phyloP scores from a whole-genome alignment of 1,284 basidiomycete genomes.

The Cutaneotrichosporon cyanovorans region DNA sequence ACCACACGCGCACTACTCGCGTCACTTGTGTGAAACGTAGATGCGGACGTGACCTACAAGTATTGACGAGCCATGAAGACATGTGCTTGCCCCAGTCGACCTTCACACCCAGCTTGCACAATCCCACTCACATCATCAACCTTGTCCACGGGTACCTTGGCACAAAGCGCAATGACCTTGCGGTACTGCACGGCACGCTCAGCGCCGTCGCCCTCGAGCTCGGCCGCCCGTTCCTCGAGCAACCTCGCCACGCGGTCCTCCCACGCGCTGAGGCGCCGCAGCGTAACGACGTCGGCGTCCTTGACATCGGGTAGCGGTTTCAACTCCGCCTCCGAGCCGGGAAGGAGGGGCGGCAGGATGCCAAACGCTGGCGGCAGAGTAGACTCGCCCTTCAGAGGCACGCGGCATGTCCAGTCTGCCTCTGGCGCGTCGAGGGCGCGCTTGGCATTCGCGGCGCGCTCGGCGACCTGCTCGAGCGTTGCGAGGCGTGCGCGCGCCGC shows the following conservation, averaged over 20 bases:
- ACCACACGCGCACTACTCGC: too few species aligned
- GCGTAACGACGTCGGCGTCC: conserved; percentile 51
- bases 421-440: conserved; percentile 52
- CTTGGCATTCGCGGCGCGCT: conserved; percentile 71
- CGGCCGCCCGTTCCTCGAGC: conserved; percentile 60
- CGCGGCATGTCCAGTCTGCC: conserved; percentile 80
- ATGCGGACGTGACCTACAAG: too few species aligned
- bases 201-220: conserved; percentile 67
- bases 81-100: too few species aligned
- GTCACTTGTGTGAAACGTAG: too few species aligned
- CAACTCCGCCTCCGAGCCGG: conserved; percentile 45
- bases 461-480: conserved; percentile 68
- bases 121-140: conserved; percentile 69
- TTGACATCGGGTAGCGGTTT: conserved; percentile 18
- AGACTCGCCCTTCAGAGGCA: conserved; percentile 48
- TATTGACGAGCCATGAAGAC: too few species aligned
- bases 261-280: conserved; percentile 73
- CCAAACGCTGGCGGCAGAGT: conserved; percentile 43
- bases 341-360: conserved; percentile 35
- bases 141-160: conserved; percentile 75
- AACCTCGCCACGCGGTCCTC: conserved; percentile 67
- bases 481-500: conserved; percentile 61
- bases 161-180: conserved; percentile 82
- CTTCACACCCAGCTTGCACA: too few species aligned
- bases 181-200: conserved; percentile 84